A percentile compares a stretch with the other conserved stretches of the same genome.
Conservation (phyloP, 305 asterid genomes). For the Fraxinus sp. region DNA sequence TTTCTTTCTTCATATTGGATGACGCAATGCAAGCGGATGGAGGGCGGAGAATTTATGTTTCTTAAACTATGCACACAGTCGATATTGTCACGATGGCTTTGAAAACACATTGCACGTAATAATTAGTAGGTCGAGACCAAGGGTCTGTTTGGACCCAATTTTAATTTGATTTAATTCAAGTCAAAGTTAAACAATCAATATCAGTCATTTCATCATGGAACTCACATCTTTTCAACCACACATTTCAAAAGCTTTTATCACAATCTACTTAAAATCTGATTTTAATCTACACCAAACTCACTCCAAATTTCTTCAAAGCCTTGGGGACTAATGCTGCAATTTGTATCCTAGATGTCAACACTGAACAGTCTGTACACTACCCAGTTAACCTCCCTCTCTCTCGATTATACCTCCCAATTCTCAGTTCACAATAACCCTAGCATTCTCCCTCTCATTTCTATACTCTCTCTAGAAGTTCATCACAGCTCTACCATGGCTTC, state of each 20-base stretch:
- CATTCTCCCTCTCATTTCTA: not conserved
- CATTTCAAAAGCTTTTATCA: too few relatives aligned
- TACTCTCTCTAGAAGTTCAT: slow-evolving; percentile 29
- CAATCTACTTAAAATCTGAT: too few relatives aligned
- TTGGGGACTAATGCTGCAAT: not conserved
- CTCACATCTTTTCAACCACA: too few relatives aligned
- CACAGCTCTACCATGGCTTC: slow-evolving; percentile 60
- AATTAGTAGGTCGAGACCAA: not conserved
- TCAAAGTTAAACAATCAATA: too few relatives aligned
- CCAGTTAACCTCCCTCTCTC: not conserved
- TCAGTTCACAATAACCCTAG: not conserved
- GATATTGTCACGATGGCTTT: not conserved
- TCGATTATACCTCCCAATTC: not conserved
- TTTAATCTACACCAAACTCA: too few relatives aligned
- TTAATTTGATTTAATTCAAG: too few relatives aligned
- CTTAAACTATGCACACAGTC: not conserved
- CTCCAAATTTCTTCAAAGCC: not conserved
- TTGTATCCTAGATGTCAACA: not conserved
- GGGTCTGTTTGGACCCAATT: too few relatives aligned
- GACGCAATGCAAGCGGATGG: not conserved
- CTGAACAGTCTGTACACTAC: not conserved
- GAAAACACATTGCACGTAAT: not conserved
- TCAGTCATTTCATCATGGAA: too few relatives aligned
- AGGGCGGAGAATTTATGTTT: not conserved
- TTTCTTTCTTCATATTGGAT: not conserved